Evolutionary conservation across 2,329 filamentous ascomycete species (phyloP).

Genomic region (Ustulina deusta): DNA sequence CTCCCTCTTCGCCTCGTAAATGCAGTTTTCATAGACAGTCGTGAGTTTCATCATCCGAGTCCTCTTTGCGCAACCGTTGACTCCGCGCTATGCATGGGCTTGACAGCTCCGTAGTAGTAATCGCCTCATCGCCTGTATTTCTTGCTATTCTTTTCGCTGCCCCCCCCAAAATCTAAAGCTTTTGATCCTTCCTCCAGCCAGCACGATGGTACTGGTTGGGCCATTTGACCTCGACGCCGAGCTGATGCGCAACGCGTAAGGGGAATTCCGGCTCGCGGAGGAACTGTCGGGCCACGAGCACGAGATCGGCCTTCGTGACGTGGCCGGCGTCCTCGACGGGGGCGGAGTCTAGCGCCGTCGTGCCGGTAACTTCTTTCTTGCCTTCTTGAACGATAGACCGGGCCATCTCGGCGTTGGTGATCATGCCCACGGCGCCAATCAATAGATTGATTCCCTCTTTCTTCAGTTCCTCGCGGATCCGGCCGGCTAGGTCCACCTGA

Average conservation of each 20-base stretch:
- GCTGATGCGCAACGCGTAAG: slow-evolving; percentile 76
- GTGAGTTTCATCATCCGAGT: background rate
- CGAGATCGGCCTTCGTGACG: slow-evolving; percentile 71
- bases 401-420: slow-evolving; percentile 77
- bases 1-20: slow-evolving; percentile 5
- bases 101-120: background rate
- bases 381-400: slow-evolving; percentile 66
- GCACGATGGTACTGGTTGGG: slow-evolving; percentile 72
- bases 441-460: slow-evolving; percentile 64
- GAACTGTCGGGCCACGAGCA: slow-evolving; percentile 80
- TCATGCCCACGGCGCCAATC: slow-evolving; percentile 80
- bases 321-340: slow-evolving; percentile 50
- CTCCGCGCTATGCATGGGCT: slow-evolving; percentile 15
- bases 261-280: slow-evolving; percentile 85
- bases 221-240: slow-evolving; percentile 78
- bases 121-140: background rate
- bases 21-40: background rate
- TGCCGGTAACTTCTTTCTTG: slow-evolving; percentile 27
- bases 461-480: slow-evolving; percentile 74
- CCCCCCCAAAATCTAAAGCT: slow-evolving; percentile 40
- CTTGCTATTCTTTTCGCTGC: background rate
- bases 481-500: slow-evolving; percentile 79
- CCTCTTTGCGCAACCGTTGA: background rate
- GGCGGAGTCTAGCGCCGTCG: background rate
- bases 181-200: slow-evolving; percentile 48